Conservation (phyloP, 2,329 filamentous ascomycete genomes). For the Kalmusia sp. region DNA sequence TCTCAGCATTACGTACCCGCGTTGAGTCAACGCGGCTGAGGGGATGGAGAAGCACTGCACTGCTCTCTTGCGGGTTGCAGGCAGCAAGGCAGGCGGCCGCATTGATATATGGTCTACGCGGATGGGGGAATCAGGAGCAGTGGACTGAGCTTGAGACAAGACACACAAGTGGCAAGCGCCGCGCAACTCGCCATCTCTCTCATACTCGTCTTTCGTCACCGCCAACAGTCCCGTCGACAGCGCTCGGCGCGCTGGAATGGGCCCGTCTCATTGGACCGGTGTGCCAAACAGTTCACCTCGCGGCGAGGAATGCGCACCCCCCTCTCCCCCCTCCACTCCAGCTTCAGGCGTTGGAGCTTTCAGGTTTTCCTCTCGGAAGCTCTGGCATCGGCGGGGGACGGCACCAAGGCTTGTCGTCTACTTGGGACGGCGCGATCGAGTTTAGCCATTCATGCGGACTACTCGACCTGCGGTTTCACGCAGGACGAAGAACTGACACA, state of each 20-base stretch:
- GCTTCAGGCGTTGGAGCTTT: too few relatives aligned
- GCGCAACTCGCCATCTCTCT: slow-evolving; percentile 14
- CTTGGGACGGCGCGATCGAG: background rate
- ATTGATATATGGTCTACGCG: slow-evolving; percentile 19
- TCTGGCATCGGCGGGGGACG: background rate
- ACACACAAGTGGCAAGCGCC: slow-evolving; percentile 16
- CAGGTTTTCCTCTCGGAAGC: background rate
- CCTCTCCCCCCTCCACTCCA: slow-evolving; percentile 2
- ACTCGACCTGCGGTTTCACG: background rate
- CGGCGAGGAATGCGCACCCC: slow-evolving; percentile 1
- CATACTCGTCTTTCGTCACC: slow-evolving; percentile 7
- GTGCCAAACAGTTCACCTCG: background rate
- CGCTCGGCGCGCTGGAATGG: background rate
- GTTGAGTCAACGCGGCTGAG: slow-evolving; percentile 1
- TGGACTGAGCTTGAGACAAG: slow-evolving; percentile 22
- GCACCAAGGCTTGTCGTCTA: background rate
- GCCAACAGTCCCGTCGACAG: slow-evolving; percentile 7
- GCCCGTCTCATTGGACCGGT: background rate
- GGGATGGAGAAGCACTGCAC: background rate
- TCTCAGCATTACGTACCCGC: slow-evolving; percentile 2
- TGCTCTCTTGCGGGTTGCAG: background rate
- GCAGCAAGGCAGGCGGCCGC: background rate
- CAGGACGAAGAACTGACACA: background rate
- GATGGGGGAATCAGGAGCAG: slow-evolving; percentile 5
- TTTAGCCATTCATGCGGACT: slow-evolving; percentile 8